Evolutionary conservation across 1,139 yeast species (phyloP).

Genomic region (Pichia kudriavzevii): DNA sequence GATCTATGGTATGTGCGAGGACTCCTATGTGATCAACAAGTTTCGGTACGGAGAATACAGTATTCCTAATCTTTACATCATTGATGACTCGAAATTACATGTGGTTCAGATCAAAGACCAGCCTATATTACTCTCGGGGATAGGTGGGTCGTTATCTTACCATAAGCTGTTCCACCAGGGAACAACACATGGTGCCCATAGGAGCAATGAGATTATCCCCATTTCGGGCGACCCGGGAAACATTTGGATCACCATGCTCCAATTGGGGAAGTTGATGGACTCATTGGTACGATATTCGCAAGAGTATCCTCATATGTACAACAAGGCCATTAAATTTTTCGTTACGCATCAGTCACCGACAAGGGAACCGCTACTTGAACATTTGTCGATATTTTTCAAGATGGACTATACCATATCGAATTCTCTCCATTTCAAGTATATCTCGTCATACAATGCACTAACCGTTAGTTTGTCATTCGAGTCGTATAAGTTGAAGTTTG

Average conservation of each 20-base stretch:
- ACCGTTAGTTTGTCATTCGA: slow-evolving; percentile 59
- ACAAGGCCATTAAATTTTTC: slow-evolving; percentile 49
- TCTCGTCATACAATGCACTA: slow-evolving; percentile 64
- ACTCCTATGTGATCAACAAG: slow-evolving; percentile 55
- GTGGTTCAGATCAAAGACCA: slow-evolving; percentile 34
- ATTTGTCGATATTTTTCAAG: slow-evolving; percentile 56
- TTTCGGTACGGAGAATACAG: slow-evolving; percentile 46
- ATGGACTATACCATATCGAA: slow-evolving; percentile 70
- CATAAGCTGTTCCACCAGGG: slow-evolving; percentile 70
- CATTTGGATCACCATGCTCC: slow-evolving; percentile 67
- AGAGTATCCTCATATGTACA: slow-evolving; percentile 20
- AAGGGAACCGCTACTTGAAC: slow-evolving; percentile 60
- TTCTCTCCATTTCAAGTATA: slow-evolving; percentile 66
- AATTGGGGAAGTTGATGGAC: slow-evolving; percentile 55
- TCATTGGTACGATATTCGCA: slow-evolving; percentile 33
- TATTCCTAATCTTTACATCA: slow-evolving; percentile 50
- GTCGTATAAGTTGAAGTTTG: slow-evolving; percentile 52
- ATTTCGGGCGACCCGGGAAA: slow-evolving; percentile 69
- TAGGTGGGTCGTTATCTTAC: slow-evolving; percentile 65
- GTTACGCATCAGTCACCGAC: slow-evolving; percentile 63
- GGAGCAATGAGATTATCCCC: slow-evolving; percentile 29
- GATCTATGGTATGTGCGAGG: slow-evolving; percentile 71
- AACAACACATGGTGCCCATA: slow-evolving; percentile 27
- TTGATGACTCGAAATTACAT: slow-evolving; percentile 50
- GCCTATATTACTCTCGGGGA: slow-evolving; percentile 52